Evolutionary conservation across 1,284 basidiomycete genomes (phyloP).

Genomic region (Hemileia vastatrix): DNA sequence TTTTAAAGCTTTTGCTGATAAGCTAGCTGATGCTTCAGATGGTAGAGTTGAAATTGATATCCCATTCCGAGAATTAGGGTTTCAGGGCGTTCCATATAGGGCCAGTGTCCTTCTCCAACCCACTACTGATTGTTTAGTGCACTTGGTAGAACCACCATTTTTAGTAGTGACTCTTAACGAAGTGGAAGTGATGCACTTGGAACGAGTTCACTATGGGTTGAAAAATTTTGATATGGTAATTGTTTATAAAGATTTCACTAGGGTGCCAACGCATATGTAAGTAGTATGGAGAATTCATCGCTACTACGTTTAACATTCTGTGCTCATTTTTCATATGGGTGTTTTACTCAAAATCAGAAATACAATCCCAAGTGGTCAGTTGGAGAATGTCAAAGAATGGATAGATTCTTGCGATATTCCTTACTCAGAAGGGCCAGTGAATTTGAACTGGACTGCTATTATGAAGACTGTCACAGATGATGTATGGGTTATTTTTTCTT

Average conservation of each 20-base stretch:
- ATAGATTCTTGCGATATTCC: conserved; percentile 97
- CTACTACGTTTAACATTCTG: background rate
- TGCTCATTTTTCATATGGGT: no score
- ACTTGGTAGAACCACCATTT: conserved; percentile 92
- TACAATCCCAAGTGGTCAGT: conserved; percentile 76
- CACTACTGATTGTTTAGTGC: conserved; percentile 92
- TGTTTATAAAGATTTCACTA: conserved; percentile 92
- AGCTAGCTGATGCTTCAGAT: conserved; percentile 74
- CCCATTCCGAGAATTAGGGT: conserved; percentile 93
- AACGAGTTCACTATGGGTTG: conserved; percentile 91
- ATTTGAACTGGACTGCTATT: conserved; percentile 94
- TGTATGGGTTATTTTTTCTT: no score
- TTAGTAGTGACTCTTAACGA: conserved; percentile 87
- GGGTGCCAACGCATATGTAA: conserved; percentile 70
- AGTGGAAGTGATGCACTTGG: conserved; percentile 91
- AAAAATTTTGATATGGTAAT: conserved; percentile 97
- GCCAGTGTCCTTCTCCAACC: conserved; percentile 80
- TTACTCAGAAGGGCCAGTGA: conserved; percentile 90
- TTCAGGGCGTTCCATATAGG: conserved; percentile 92
- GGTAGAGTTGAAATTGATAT: conserved; percentile 87
- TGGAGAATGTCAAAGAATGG: conserved; percentile 97
- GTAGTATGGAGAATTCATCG: background rate
- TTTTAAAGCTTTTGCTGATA: conserved; percentile 87
- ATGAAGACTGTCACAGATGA: conserved; percentile 88
- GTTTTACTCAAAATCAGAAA: no score